These are phyloP conservation scores for Astrocystis sublimbata DNA, from an alignment of 495 filamentous ascomycete genomes.

Conservation along the genomic window DNA sequence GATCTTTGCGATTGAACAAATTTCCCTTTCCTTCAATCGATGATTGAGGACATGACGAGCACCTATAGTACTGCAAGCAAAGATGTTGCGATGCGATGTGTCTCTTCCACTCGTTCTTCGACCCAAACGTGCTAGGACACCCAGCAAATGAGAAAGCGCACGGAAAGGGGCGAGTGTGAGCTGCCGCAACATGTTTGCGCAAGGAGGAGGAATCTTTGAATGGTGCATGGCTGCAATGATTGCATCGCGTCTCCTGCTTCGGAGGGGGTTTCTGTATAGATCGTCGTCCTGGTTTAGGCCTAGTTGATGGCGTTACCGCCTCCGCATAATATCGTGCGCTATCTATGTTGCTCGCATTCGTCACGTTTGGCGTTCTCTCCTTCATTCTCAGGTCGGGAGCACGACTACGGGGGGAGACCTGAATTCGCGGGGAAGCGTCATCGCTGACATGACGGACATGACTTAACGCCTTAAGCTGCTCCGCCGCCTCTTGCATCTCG, in stretches of 20 bases:
- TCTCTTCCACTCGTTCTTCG: slow-evolving; percentile 96
- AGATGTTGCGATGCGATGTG: slow-evolving; percentile 90
- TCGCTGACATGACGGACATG: slow-evolving; percentile 53
- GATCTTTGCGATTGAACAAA: slow-evolving; percentile 85
- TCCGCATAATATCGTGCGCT: slow-evolving; percentile 40
- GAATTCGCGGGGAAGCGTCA: slow-evolving; percentile 34
- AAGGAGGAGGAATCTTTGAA: slow-evolving; percentile 60
- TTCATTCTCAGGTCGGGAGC: slow-evolving; percentile 30
- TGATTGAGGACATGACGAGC: slow-evolving; percentile 69
- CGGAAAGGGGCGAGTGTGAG: slow-evolving; percentile 70
- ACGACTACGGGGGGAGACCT: slow-evolving; percentile 19
- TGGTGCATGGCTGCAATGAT: slow-evolving; percentile 55
- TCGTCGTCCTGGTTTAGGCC: slow-evolving; percentile 44
- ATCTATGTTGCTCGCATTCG: slow-evolving; percentile 41
- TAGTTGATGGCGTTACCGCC: slow-evolving; percentile 41
- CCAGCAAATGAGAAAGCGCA: slow-evolving; percentile 84
- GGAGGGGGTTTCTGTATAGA: slow-evolving; percentile 52
- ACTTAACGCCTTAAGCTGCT: slow-evolving; percentile 59
- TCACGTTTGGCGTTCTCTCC: slow-evolving; percentile 46
- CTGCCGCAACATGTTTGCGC: slow-evolving; percentile 61
- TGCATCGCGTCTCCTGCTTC: slow-evolving; percentile 57
- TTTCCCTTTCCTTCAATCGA: slow-evolving; percentile 59
- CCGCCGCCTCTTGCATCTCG: slow-evolving; percentile 61
- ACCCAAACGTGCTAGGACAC: slow-evolving; percentile 82
- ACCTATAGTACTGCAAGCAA: slow-evolving; percentile 80